Base-by-base conservation (phyloP, 179 eudicot genomes). In the Gypsophila paniculata region DNA sequence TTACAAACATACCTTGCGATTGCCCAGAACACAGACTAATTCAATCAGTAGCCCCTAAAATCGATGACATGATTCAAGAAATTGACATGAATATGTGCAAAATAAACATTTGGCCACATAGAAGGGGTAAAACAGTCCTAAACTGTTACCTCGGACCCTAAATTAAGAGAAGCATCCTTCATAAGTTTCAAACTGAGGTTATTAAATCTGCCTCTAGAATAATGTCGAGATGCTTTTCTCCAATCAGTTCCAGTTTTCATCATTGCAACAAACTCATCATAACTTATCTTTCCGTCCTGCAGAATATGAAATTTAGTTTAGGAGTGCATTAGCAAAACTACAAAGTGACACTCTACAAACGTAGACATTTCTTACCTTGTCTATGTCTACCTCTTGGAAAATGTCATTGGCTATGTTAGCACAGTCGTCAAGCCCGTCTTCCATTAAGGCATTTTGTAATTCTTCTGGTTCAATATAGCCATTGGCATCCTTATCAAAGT, bases 161-260 rank as follows among this genome's bases (percentile, higher is more conserved):
- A 77, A 74, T 89, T 89, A 51, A 91, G 60, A 70, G 98, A 90
- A 52, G 96, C 97, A 61, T 91, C 97, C 78, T 89, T 91, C 88
- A 91, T 84, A 68, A 91, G 82, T 84, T 86, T 91, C 72, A 85
- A 76, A 80, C 97, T 91, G 63, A 91, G 79, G 70, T 86, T 91
- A 82, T 91, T 91, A 70, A 91, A 89, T 88, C 97, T 81, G 73
- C 93, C 97, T 81, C 96, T 82, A 13, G 97, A 91, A 82, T 91
- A 91, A 76, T 89, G 97, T 34, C 97, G 82, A 64, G 97, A 89
- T 25, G 96, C 97, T 80, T 91, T 91, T 83, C 96, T 89, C 97
- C 96, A 89, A 78, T 91, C 97, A 0, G 97, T 91, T 32, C 97
- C 97, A 13, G 97, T 87, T 79, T 87, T 91, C 97, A 91, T 91